Evolutionary conservation across 2,329 filamentous ascomycete genomes (phyloP).

Genomic region (Aphanoascus verrucosus): DNA sequence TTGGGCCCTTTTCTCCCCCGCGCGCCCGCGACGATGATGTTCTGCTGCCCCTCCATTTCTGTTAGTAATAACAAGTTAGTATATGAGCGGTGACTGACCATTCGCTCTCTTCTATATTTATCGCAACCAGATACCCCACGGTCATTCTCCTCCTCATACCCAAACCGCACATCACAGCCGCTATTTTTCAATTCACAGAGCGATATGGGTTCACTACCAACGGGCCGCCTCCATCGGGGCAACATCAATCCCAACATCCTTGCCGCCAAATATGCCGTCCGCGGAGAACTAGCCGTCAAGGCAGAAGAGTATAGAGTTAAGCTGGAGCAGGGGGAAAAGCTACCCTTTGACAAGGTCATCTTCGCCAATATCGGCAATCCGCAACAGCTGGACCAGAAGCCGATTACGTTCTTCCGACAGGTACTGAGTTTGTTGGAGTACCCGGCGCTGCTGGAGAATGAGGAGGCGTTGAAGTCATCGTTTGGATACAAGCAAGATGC

Average conservation of each 20-base stretch:
- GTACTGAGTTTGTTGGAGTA: conserved; percentile 90
- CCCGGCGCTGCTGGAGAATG: conserved; percentile 69
- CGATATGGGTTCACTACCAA: conserved; percentile 15
- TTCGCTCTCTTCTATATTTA: neutral
- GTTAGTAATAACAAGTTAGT: neutral
- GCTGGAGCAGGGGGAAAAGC: conserved; percentile 39
- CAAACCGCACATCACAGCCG: neutral
- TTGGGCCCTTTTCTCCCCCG: neutral
- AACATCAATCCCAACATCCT: conserved; percentile 90
- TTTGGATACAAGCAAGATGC: conserved; percentile 88
- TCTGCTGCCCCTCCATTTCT: neutral
- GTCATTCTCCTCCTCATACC: neutral
- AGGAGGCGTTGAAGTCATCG: conserved; percentile 61
- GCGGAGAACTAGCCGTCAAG: conserved; percentile 86
- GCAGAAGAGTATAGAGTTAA: conserved; percentile 79
- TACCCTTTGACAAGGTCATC: conserved; percentile 86
- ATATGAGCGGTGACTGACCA: neutral
- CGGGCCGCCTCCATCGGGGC: conserved; percentile 54
- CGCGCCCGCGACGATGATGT: neutral
- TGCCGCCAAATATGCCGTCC: conserved; percentile 87
- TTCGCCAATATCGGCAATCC: conserved; percentile 98
- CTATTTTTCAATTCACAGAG: neutral
- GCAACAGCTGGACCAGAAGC: conserved; percentile 97
- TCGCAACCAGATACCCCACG: neutral
- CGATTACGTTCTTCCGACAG: conserved; percentile 97